These are phyloP conservation scores for Lycium ferocissimum DNA, from an alignment of 257 asterid species.

Conservation along the genomic window DNA sequence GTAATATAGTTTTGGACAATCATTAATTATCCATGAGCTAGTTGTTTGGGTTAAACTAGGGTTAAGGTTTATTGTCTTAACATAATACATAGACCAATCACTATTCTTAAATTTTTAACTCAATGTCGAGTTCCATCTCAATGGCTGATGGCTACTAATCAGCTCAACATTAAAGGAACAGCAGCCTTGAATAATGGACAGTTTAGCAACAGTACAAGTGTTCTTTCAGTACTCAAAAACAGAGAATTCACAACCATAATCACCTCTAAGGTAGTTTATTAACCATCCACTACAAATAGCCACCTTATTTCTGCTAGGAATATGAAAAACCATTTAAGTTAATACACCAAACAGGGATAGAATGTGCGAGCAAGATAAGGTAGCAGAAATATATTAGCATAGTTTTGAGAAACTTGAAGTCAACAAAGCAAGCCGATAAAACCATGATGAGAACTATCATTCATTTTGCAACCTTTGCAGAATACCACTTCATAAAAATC, in stretches of 20 bases:
- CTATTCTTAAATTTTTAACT: too few relatives aligned
- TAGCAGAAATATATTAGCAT: background rate
- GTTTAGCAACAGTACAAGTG: background rate
- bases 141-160: background rate
- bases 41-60: too few relatives aligned
- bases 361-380: background rate
- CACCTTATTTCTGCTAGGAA: background rate
- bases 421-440: background rate
- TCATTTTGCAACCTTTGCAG: background rate
- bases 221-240: background rate
- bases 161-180: background rate
- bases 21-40: too few relatives aligned
- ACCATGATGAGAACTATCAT: background rate
- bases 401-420: background rate
- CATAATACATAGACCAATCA: too few relatives aligned
- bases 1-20: too few relatives aligned
- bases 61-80: too few relatives aligned
- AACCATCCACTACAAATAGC: background rate
- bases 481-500: background rate
- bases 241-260: background rate
- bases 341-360: background rate
- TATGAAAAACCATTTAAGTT: background rate
- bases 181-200: background rate
- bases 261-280: background rate
- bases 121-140: too few relatives aligned